Evolutionary conservation across 306 rosid species (phyloP), one percentile per base, ranked within the genome.

Genomic region (Citrullus colocynthis): DNA sequence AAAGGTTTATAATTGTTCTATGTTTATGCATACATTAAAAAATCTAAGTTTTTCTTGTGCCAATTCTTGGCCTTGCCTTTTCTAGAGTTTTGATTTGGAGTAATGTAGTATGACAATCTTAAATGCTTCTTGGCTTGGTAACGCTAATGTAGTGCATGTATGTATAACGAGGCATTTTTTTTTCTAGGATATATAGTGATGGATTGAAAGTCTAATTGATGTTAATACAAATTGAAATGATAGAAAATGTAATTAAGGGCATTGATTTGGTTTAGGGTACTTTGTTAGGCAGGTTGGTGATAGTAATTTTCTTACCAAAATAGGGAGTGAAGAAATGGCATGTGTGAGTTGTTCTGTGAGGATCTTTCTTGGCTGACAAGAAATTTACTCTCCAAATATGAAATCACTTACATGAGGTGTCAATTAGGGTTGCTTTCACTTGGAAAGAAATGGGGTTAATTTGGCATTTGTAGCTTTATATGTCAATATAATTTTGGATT

Each of bases 321-420:
- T 0, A 42, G 65, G 69, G 15, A 24, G 48, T 45, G 36, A 69
- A 41, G 64, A 79, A 56, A 79, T 18, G 81, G 66, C 70, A 56
- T 60, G 60, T 60, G 24, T 80, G 55, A 73, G 55, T 44, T 71
- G 77, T 45, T 21, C 16, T 28, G 30, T 8, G 62, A 37, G 61
- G 51, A 70, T 79, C 62, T 79, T 57, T 12, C 73, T 65, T 71
- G 78, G 20, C 44, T 72, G n/a, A n/a, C n/a, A n/a, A n/a, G n/a
- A 37, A 59, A 59, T 59, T 60, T 58, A 45, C 28, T 32, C 59
- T 55, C 77, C 63, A 60, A 16, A 80, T 80, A 49, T 72, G 54
- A 37, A 49, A 72, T 72, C 36, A 45, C 39, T 70, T 5, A 7
- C n/a, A 12, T 3, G 13, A 45, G 45, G 13, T 42, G n/a, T 45